Evolutionary conservation across 2,329 filamentous ascomycete genomes (phyloP), one percentile per base, ranked within the genome.

Genomic region (Beauveria varroae): DNA sequence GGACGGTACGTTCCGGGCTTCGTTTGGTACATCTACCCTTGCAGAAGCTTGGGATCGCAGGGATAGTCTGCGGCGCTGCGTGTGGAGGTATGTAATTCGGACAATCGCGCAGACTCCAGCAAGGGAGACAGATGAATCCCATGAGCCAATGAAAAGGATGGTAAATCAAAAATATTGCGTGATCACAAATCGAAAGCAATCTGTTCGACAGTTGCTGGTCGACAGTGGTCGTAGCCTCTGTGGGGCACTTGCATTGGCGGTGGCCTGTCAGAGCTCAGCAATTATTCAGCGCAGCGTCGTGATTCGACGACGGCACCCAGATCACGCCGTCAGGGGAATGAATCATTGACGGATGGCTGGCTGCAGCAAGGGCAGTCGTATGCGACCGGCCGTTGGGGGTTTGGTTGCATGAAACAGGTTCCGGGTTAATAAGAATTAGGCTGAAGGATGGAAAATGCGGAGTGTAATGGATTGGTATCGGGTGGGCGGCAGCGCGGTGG

Each of bases 231-330:
- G 47, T 14, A 53, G 14, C 14, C 4, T 34, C 37, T 57, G 59
- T 57, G 59, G 59, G 26, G 28, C 51, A n/a, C 56, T 22, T 30
- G 16, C 28, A 16, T 30, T 8, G 14, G 26, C 6, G 43, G 55
- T 52, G 62, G 52, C 68, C 68, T 69, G 57, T 69, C 60, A 69
- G 66, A 65, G 56, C 44, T 63, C 63, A 63, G 65, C 58, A 66
- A 69, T 69, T 69, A 69, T 66, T 67, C 66, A 69, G 68, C 68
- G 30, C 43, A 20, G 37, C 22, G n/a, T 40, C 54, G 47, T 53
- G 55, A 57, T 63, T 60, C 49, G 62, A 55, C 34, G 47, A 28
- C 6, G 37, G 37, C 56, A 14, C 50, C 41, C 41, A 37, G 24
- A 37, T 49, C 30, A 3, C 44, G 55, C 20, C 14, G 51, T 12